Evolutionary conservation across 257 asterid species (phyloP).

Genomic region (Craterostigma plantagineum): DNA sequence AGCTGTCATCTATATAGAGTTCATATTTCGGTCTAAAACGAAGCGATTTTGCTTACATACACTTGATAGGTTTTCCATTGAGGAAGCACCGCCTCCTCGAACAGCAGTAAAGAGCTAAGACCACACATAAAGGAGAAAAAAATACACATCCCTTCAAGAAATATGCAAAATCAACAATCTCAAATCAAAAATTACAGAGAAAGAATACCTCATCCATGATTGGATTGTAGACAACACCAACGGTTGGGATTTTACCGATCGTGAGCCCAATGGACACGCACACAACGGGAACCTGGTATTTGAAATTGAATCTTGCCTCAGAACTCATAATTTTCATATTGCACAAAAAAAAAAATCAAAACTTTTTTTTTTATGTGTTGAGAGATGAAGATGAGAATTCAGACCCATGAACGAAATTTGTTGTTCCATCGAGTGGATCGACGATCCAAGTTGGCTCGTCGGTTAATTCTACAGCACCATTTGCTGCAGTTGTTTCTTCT

Average conservation of each 20-base stretch:
- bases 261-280: slow-evolving; percentile 82
- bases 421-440: slow-evolving; percentile 95
- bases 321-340: neutral
- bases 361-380: neutral
- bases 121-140: neutral
- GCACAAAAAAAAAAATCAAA: neutral
- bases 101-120: slow-evolving; percentile 63
- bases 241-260: slow-evolving; percentile 38
- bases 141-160: neutral
- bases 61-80: slow-evolving; percentile 51
- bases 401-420: slow-evolving; percentile 96
- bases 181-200: no score
- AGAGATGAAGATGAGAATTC: slow-evolving; percentile 4
- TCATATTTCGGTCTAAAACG: no score
- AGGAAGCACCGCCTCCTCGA: slow-evolving; percentile 59
- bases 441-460: slow-evolving; percentile 96
- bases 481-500: slow-evolving; percentile 92
- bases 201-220: slow-evolving; percentile 67
- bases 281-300: slow-evolving; percentile 55
- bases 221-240: slow-evolving; percentile 79
- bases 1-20: no score
- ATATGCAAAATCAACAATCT: no score
- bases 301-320: neutral
- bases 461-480: slow-evolving; percentile 53
- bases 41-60: slow-evolving; percentile 16